Conservation (phyloP, 2,329 filamentous ascomycete species). For the Botrytis squamosa region DNA sequence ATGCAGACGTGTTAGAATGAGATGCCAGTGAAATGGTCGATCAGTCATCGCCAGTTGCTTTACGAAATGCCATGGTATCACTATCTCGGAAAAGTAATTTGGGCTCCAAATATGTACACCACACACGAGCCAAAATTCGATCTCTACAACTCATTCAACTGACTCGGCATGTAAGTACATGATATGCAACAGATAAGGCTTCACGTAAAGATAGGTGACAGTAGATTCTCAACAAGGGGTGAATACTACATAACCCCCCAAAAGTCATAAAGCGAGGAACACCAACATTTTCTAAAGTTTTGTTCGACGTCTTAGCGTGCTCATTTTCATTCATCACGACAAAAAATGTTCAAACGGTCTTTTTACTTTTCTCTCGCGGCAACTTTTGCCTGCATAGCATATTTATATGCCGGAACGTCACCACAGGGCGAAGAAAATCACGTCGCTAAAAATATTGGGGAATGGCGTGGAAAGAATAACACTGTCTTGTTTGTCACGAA, state of each 20-base stretch:
- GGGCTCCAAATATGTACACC: neutral
- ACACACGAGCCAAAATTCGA: neutral
- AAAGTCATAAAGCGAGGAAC: neutral
- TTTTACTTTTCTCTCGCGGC: neutral
- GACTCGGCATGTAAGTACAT: neutral
- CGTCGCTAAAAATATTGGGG: neutral
- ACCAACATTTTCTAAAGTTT: neutral
- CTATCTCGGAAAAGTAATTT: neutral
- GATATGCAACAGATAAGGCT: neutral
- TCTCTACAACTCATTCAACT: neutral
- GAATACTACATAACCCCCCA: neutral
- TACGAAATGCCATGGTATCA: neutral
- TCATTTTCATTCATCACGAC: too few relatives aligned
- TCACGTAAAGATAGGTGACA: neutral
- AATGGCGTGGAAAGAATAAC: conserved; percentile 19
- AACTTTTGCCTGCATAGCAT: neutral
- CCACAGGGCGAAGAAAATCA: neutral
- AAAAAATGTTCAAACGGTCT: neutral
- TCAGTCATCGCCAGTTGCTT: neutral
- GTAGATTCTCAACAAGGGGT: neutral
- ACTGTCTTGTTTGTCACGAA: conserved; percentile 46
- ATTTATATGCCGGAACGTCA: neutral
- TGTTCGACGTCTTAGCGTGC: neutral
- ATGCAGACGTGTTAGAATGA: neutral
- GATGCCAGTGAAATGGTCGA: neutral